These are phyloP conservation scores for Dovyalis caffra DNA, from an alignment of 345 rosid species.

Conservation along the genomic window DNA sequence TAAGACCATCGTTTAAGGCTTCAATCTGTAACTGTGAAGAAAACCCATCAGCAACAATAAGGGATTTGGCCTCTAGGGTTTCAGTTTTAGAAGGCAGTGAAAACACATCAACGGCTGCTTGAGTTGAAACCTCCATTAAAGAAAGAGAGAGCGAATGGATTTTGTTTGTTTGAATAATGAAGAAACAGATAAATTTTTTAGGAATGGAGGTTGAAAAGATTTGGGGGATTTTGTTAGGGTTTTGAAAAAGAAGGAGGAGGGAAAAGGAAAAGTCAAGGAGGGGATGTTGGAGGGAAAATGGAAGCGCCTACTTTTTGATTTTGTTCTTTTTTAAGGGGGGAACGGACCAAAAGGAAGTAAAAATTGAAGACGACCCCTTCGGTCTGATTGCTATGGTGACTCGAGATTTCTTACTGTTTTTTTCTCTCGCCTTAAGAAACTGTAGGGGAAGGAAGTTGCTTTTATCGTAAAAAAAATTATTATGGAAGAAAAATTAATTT, in stretches of 20 bases:
- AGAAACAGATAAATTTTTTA: not conserved
- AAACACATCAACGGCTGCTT: not conserved
- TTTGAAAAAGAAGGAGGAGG: not conserved
- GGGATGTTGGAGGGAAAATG: conserved; percentile 7
- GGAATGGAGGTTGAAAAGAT: not conserved
- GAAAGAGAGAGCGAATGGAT: not conserved
- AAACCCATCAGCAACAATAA: not conserved
- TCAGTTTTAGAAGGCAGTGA: not conserved
- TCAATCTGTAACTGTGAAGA: not conserved
- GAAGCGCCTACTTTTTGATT: not conserved
- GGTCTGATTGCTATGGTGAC: not conserved
- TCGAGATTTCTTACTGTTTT: no score
- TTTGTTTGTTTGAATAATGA: not conserved
- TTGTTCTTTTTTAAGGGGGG: not conserved
- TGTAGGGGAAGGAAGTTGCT: no score
- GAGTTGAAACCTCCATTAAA: conserved; percentile 1
- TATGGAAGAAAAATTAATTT: no score
- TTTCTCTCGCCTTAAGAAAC: no score
- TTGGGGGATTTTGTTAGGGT: not conserved
- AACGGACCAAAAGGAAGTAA: no score
- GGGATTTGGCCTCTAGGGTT: not conserved
- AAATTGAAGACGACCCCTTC: no score
- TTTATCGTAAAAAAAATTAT: no score
- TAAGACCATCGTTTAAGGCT: not conserved
- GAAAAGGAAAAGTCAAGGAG: conserved; percentile 1